Evolutionary conservation across 2,329 filamentous ascomycete genomes (phyloP), one percentile per base, ranked within the genome.

Genomic region (Setomelanomma holmii): DNA sequence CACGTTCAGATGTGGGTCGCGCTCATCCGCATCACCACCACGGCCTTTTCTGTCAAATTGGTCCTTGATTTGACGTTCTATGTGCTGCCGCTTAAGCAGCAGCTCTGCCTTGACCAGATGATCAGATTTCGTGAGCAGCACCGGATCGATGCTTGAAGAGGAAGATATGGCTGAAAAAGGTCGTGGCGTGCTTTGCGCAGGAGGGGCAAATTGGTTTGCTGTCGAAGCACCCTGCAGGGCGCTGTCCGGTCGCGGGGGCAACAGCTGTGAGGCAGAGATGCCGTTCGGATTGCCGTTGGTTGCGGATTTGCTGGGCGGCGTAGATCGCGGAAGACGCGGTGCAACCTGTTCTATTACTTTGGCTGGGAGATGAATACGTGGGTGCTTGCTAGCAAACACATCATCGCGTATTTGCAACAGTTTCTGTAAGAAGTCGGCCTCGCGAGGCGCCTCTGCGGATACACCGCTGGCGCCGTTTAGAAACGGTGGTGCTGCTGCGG

Each of bases 51-150:
- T 84, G 53, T 93, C 89, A 63, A 89, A 77, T 74, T 96, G 89
- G 46, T 96, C 89, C 73, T 85, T 87, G 64, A 98, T 76, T 30
- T 82, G 78, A 60, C 87, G 86, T 76, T 98, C 95, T 66, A 97
- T 80, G 58, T 89, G 86, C 75, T 93, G 86, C 57, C 93, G 86
- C 75, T 91, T 90, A 58, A 93, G 76, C 71, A 89, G 86, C 55
- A 91, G 79, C 76, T 96, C 91, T 68, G 91, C 91, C 77, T 86
- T 89, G 70, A 95, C 86, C 62, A 96, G 80, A 70, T 90, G 86
- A 70, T 91, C 89, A 63, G 92, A 93, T 76, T 96, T 96, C 69
- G 90, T 88, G 74, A 96, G 82, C 63, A 96, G 82, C 55, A 96
- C 86, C 43, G 91, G 90, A 73, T 96, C 86, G 77, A 95, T 89